phyloP scores from a whole-genome alignment of 2,329 filamentous ascomycete species.

The Tricladium varicosporioides region DNA sequence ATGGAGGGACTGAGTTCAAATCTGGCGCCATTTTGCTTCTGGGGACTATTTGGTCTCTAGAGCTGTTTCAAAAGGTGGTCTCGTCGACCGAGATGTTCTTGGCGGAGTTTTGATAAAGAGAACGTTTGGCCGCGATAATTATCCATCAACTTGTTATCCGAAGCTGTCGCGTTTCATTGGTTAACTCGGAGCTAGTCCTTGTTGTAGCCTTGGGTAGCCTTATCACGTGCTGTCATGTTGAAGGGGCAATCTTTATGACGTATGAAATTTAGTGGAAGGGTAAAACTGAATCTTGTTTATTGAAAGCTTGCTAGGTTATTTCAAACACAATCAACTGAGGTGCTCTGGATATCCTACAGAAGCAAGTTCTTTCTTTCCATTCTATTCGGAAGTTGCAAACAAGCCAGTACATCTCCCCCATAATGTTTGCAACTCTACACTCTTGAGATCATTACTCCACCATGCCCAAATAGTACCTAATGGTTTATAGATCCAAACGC shows the following conservation, averaged over 20 bases:
- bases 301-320: constrained; percentile 2
- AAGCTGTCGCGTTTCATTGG: background rate
- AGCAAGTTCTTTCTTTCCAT: constrained; percentile 1
- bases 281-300: constrained; percentile 6
- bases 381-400: background rate
- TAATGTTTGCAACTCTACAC: no score
- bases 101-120: background rate
- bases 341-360: background rate
- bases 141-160: background rate
- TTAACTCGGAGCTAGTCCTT: background rate
- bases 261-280: constrained; percentile 7
- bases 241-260: background rate
- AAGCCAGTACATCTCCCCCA: no score
- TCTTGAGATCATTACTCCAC: background rate
- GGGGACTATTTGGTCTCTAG: no score
- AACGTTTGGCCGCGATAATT: no score
- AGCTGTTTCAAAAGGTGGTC: background rate
- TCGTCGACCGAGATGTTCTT: background rate
- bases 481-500: background rate
- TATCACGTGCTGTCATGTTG: background rate
- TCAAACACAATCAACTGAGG: background rate
- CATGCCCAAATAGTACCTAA: constrained; percentile 4
- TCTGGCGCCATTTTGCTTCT: constrained; percentile 33
- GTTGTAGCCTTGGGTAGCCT: background rate
- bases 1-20: constrained; percentile 35